A percentile compares a stretch with the other conserved stretches of the same genome.
These are phyloP conservation scores for Termitomyces bulborhizus DNA, from an alignment of 768 basidiomycete species.

Conservation along the genomic window DNA sequence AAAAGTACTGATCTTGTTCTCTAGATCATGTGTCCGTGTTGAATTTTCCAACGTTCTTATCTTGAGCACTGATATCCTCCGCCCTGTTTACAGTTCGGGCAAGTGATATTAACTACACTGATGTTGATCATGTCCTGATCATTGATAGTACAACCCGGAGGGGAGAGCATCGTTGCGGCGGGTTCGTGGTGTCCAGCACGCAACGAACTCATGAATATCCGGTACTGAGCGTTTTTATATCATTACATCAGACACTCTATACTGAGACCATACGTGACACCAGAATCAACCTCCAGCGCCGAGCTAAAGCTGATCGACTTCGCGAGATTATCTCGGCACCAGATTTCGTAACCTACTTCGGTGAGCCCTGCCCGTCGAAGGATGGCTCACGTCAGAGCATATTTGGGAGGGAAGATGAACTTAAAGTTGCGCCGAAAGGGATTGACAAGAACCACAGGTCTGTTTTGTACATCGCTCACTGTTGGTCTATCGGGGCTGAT, in stretches of 20 bases:
- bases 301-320: constrained; percentile 45
- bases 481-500: neutral
- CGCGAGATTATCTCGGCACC: constrained; percentile 60
- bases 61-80: neutral
- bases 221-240: constrained; percentile 31
- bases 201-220: constrained; percentile 71
- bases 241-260: neutral
- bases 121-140: neutral
- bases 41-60: neutral
- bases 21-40: constrained; percentile 57
- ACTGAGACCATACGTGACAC: neutral
- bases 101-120: neutral
- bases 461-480: constrained; percentile 7
- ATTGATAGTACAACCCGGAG: constrained; percentile 55
- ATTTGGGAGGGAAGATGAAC: constrained; percentile 82
- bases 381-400: constrained; percentile 66
- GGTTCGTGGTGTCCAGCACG: constrained; percentile 78
- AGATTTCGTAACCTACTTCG: constrained; percentile 74
- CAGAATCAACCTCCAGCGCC: constrained; percentile 59
- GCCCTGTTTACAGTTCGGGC: constrained; percentile 6
- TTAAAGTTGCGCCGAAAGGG: constrained; percentile 91
- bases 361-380: constrained; percentile 54
- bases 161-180: constrained; percentile 68
- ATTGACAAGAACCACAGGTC: constrained; percentile 77
- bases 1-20: neutral